Conservation (phyloP, 176 grass and related monocot species). For the Raddia distichophylla region DNA sequence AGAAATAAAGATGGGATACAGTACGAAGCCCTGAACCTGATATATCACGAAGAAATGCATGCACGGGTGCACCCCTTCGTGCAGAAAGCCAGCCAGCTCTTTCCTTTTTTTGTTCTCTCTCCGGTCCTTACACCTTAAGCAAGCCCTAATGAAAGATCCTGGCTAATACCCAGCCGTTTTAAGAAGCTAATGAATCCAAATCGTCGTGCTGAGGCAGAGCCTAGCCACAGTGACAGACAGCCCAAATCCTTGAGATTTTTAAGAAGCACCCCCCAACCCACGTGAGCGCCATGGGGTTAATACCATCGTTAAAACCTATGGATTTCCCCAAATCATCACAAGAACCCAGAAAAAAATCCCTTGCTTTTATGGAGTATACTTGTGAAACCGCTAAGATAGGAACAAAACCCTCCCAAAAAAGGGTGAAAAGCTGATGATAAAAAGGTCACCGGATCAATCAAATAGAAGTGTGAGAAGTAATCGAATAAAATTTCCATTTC, state of each 20-base stretch:
- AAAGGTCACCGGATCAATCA: slow-evolving; percentile 46
- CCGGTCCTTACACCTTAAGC: slow-evolving; percentile 5
- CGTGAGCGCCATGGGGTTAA: slow-evolving; percentile 51
- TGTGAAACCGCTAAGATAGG: slow-evolving; percentile 34
- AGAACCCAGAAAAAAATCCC: slow-evolving; percentile 46
- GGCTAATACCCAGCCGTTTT: slow-evolving; percentile 1
- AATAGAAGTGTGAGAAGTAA: slow-evolving; percentile 41
- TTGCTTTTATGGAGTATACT: slow-evolving; percentile 5
- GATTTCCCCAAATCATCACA: slow-evolving; percentile 42
- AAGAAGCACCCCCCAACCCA: slow-evolving; percentile 21
- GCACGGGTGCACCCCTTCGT: background rate
- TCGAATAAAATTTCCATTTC: slow-evolving; percentile 47
- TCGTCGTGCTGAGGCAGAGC: background rate
- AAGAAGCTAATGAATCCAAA: slow-evolving; percentile 36
- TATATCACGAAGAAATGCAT: background rate
- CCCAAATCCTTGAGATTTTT: background rate
- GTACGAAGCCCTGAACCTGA: background rate
- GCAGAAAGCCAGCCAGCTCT: background rate
- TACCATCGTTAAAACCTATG: slow-evolving; percentile 67
- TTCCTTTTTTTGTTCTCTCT: background rate
- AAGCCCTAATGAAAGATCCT: slow-evolving; percentile 38
- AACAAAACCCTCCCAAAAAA: slow-evolving; percentile 42
- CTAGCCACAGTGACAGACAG: slow-evolving; percentile 12
- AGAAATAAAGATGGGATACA: background rate
- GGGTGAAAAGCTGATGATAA: slow-evolving; percentile 33